Conservation (phyloP, 176 grass and related monocot species). For the Metroxylon sagu region DNA sequence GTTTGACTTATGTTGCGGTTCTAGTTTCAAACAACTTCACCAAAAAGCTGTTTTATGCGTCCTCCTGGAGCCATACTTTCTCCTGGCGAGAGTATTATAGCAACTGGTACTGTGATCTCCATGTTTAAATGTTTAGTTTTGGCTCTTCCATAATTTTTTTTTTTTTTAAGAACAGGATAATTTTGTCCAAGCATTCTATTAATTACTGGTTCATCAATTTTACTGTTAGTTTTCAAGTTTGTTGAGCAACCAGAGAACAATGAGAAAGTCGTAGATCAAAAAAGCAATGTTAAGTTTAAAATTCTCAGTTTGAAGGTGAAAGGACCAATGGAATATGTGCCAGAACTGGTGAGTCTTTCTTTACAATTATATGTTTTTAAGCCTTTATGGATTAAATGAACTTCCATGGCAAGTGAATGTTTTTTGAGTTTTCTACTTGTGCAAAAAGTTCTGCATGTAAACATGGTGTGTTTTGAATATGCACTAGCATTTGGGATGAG, state of each 20-base stretch:
- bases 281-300: constrained; percentile 94
- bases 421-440: too few relatives aligned
- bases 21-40: constrained; percentile 98
- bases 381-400: too few relatives aligned
- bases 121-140: too few relatives aligned
- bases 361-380: not conserved
- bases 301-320: constrained; percentile 99
- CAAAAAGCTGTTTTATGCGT: constrained; percentile 96
- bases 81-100: constrained; percentile 86
- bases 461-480: too few relatives aligned
- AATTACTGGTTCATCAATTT: constrained; percentile 19
- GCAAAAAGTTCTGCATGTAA: too few relatives aligned
- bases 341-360: constrained; percentile 48
- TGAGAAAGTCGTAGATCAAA: constrained; percentile 74
- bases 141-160: too few relatives aligned
- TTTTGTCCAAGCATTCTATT: not conserved
- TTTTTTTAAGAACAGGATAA: too few relatives aligned
- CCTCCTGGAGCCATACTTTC: constrained; percentile 89
- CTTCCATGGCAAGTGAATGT: too few relatives aligned
- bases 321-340: constrained; percentile 87
- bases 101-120: constrained; percentile 52
- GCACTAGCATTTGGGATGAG: too few relatives aligned
- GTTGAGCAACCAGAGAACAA: constrained; percentile 96
- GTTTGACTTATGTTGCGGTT: not conserved
- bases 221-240: constrained; percentile 78